Conservation (phyloP, 305 asterid species). For the Rubia peregrina region DNA sequence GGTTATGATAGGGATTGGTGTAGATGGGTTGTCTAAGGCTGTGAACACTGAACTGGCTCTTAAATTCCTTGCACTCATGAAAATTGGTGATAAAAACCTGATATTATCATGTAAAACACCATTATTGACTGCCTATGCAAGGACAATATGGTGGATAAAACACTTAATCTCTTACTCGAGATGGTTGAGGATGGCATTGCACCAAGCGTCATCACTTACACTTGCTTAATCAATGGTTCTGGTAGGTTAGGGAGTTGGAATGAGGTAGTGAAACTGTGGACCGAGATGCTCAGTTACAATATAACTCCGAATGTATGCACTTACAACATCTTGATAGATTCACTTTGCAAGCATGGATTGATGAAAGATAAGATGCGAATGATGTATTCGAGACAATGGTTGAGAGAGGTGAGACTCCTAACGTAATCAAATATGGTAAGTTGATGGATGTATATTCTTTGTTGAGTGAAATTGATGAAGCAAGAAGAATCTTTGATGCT, state of each 20-base stretch:
- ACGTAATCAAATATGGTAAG: background rate
- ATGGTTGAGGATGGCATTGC: conserved; percentile 1
- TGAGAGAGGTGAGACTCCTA: background rate
- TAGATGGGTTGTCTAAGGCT: background rate
- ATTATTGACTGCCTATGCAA: conserved; percentile 3
- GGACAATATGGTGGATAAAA: background rate
- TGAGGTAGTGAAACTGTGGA: background rate
- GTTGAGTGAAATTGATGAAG: background rate
- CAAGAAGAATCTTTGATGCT: background rate
- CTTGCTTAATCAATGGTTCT: background rate
- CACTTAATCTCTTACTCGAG: background rate
- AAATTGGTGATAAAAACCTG: background rate
- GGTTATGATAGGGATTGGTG: background rate
- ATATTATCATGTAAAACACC: background rate
- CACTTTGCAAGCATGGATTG: background rate
- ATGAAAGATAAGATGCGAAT: background rate
- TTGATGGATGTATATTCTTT: background rate
- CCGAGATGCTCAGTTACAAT: background rate
- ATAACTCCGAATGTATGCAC: background rate
- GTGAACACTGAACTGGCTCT: conserved; percentile 1
- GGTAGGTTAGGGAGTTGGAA: background rate
- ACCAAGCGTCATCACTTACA: background rate
- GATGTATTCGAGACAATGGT: background rate
- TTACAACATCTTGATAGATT: background rate
- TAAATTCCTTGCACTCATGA: background rate